A percentile compares a stretch with the other conserved stretches of the same genome.
Evolutionary conservation across 768 basidiomycete genomes (phyloP).

Genomic region (Phlebiopsis flavidoalba): DNA sequence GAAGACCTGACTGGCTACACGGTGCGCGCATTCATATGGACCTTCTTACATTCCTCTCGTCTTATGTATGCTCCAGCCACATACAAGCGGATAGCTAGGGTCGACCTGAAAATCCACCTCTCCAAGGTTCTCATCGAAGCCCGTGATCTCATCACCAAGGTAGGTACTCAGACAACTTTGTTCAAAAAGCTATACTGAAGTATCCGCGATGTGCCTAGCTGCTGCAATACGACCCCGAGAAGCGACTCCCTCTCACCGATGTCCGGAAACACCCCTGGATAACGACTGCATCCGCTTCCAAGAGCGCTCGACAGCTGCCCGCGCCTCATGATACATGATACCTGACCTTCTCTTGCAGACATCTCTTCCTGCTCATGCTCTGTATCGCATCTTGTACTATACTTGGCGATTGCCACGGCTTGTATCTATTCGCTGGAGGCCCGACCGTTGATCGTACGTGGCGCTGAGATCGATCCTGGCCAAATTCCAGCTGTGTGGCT

Average conservation of each 20-base stretch:
- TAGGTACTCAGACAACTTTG: conserved; percentile 14
- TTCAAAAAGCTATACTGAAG: background rate
- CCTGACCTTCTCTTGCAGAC: background rate
- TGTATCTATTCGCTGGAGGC: too few species aligned
- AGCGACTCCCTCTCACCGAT: conserved; percentile 67
- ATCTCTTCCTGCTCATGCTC: background rate
- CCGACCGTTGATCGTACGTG: too few species aligned
- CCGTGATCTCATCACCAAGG: conserved; percentile 41
- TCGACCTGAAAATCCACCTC: conserved; percentile 62
- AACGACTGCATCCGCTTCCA: conserved; percentile 57
- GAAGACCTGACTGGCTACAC: conserved; percentile 75
- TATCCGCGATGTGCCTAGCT: conserved; percentile 45
- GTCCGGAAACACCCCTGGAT: conserved; percentile 89
- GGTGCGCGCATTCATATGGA: conserved; percentile 42
- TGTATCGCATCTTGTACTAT: background rate
- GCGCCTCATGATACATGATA: background rate
- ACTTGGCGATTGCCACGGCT: background rate
- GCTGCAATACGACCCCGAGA: conserved; percentile 74
- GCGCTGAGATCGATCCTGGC: too few species aligned
- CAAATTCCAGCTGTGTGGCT: too few species aligned
- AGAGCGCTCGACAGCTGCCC: conserved; percentile 17
- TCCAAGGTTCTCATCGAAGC: conserved; percentile 40
- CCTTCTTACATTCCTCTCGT: background rate
- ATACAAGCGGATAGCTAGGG: conserved; percentile 81
- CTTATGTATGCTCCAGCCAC: conserved; percentile 50